These are phyloP conservation scores for Juglanconis juglandina DNA, from an alignment of 2,329 filamentous ascomycete genomes.

Conservation along the genomic window DNA sequence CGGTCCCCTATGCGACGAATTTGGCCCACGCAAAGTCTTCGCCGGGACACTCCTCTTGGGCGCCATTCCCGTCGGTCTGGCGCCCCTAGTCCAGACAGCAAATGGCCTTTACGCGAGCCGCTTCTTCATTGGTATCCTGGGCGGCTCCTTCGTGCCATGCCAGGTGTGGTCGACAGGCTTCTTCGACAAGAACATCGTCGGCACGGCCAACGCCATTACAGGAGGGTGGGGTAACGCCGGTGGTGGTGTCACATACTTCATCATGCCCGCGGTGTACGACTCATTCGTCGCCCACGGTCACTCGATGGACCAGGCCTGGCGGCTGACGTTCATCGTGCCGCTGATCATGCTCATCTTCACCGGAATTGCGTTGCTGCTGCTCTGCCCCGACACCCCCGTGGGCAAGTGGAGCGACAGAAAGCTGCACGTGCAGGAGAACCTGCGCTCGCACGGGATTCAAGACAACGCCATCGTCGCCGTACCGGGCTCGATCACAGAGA, in stretches of 20 bases:
- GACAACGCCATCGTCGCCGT: constrained; percentile 43
- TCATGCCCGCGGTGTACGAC: constrained; percentile 88
- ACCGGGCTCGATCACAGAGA: constrained; percentile 47
- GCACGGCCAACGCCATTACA: constrained; percentile 80
- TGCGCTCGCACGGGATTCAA: constrained; percentile 46
- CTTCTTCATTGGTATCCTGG: constrained; percentile 79
- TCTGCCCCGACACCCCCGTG: constrained; percentile 78
- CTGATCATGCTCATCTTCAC: constrained; percentile 69
- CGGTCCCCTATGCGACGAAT: constrained; percentile 81
- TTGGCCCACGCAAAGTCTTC: constrained; percentile 77
- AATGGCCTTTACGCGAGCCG: constrained; percentile 67
- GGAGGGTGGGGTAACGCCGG: constrained; percentile 85
- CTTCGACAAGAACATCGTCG: constrained; percentile 89
- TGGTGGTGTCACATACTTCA: constrained; percentile 87
- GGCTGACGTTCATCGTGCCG: constrained; percentile 79
- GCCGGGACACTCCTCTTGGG: constrained; percentile 73
- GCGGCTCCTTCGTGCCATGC: constrained; percentile 77
- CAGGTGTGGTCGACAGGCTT: constrained; percentile 92
- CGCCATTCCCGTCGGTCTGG: constrained; percentile 75
- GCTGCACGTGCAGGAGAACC: constrained; percentile 27
- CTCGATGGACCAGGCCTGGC: constrained; percentile 69
- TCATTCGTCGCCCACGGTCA: constrained; percentile 63
- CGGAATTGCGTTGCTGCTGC: constrained; percentile 65
- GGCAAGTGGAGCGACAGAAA: constrained; percentile 75
- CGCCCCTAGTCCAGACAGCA: constrained; percentile 69